Conservation (phyloP, 495 filamentous ascomycete genomes). For the Daldinia childiae region DNA sequence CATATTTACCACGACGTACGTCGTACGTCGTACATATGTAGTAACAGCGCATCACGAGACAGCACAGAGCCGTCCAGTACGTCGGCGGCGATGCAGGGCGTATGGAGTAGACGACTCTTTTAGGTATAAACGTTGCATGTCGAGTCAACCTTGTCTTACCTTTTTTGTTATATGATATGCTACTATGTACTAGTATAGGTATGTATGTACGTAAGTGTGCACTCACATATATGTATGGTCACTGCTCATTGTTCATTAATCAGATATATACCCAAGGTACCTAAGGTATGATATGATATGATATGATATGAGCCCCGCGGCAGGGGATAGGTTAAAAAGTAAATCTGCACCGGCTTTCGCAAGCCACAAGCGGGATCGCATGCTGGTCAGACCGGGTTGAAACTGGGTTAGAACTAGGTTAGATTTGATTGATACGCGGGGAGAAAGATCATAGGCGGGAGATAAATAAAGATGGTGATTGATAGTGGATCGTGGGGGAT, state of each 20-base stretch:
- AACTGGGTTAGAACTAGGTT: conserved; percentile 6
- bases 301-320: too few species aligned
- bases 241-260: background rate
- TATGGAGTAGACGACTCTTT: conserved; percentile 30
- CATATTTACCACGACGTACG: conserved; percentile 7
- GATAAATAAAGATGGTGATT: conserved; percentile 29
- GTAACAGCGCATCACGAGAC: conserved; percentile 36
- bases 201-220: too few species aligned
- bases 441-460: conserved; percentile 41
- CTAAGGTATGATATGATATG: too few species aligned
- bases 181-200: too few species aligned
- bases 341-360: conserved; percentile 17
- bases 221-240: too few species aligned
- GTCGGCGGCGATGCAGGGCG: conserved; percentile 9
- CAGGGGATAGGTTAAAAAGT: conserved; percentile 19
- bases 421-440: conserved; percentile 33
- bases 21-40: conserved; percentile 12
- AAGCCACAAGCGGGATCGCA: conserved; percentile 41
- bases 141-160: background rate
- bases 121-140: conserved; percentile 32
- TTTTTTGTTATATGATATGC: too few species aligned
- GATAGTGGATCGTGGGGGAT: conserved; percentile 43
- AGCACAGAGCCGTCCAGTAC: conserved; percentile 9
- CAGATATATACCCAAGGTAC: too few species aligned
- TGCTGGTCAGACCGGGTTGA: conserved; percentile 1